These are phyloP conservation scores for Beauveria asiatica DNA, from an alignment of 2,329 filamentous ascomycete species.

Conservation along the genomic window DNA sequence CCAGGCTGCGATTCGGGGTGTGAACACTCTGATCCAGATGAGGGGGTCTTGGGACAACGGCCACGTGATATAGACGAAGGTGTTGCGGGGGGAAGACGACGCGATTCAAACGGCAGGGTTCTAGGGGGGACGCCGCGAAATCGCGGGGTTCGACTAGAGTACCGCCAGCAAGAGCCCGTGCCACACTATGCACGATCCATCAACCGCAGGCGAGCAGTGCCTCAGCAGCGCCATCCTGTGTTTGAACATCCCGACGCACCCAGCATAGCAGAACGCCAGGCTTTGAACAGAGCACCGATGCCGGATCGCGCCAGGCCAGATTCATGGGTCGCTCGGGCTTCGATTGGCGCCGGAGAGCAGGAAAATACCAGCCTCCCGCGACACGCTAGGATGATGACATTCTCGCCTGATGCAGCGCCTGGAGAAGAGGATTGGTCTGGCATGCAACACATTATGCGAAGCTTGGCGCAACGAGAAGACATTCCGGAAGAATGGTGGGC, in stretches of 20 bases:
- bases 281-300: not conserved
- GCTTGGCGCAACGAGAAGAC: slow-evolving; percentile 61
- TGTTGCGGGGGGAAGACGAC: too few relatives aligned
- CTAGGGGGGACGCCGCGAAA: too few relatives aligned
- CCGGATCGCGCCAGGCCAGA: slow-evolving; percentile 5
- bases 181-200: not conserved
- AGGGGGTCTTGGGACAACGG: slow-evolving; percentile 21
- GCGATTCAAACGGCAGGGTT: too few relatives aligned
- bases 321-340: slow-evolving; percentile 20
- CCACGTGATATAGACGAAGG: too few relatives aligned
- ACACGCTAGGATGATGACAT: slow-evolving; percentile 16
- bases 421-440: slow-evolving; percentile 40
- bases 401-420: slow-evolving; percentile 15
- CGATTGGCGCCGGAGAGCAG: slow-evolving; percentile 21
- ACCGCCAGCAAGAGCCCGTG: not conserved
- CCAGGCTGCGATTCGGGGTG: slow-evolving; percentile 43
- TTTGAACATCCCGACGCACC: not conserved
- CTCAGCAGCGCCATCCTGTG: not conserved
- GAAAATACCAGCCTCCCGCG: slow-evolving; percentile 15
- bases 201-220: not conserved
- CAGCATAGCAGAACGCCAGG: slow-evolving; percentile 1
- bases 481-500: slow-evolving; percentile 81
- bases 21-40: slow-evolving; percentile 48
- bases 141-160: not conserved
- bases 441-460: slow-evolving; percentile 65